phyloP scores from a whole-genome alignment of 192 early-diverging fungal genomes.

The Coemansia sp. region DNA sequence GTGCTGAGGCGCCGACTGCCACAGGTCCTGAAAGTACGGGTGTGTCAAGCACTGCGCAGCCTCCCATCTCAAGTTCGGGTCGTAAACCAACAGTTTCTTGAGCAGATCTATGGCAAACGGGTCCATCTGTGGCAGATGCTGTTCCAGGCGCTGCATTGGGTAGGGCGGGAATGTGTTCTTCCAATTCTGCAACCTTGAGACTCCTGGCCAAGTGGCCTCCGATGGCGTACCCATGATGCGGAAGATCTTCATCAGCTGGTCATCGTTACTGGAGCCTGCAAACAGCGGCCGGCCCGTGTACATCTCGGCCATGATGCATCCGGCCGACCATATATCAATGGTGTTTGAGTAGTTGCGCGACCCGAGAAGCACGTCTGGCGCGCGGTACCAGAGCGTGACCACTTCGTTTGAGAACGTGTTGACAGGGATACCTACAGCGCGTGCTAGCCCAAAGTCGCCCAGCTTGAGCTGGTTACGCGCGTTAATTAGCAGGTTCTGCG shows the following conservation, averaged over 20 bases:
- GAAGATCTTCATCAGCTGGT: slow-evolving; percentile 80
- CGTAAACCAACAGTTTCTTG: slow-evolving; percentile 72
- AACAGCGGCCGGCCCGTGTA: slow-evolving; percentile 77
- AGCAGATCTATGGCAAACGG: slow-evolving; percentile 69
- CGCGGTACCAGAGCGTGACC: slow-evolving; percentile 97
- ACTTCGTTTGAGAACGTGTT: slow-evolving; percentile 98
- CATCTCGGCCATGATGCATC: slow-evolving; percentile 98
- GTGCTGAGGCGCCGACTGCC: slow-evolving; percentile 39
- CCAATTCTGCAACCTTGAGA: slow-evolving; percentile 69
- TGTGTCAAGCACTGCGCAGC: slow-evolving; percentile 37
- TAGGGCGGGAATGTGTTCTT: slow-evolving; percentile 67
- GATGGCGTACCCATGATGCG: slow-evolving; percentile 77
- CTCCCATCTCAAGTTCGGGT: slow-evolving; percentile 57
- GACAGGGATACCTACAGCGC: slow-evolving; percentile 82
- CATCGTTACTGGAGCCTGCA: slow-evolving; percentile 78
- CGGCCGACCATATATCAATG: slow-evolving; percentile 97
- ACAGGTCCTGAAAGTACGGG: slow-evolving; percentile 49
- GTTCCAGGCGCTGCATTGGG: slow-evolving; percentile 62
- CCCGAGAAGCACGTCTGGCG: slow-evolving; percentile 95
- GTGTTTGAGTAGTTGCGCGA: slow-evolving; percentile 92
- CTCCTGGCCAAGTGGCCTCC: slow-evolving; percentile 73
- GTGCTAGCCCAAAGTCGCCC: slow-evolving; percentile 83
- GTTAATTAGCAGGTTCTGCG: slow-evolving; percentile 84
- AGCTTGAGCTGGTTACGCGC: slow-evolving; percentile 77
- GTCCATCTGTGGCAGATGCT: slow-evolving; percentile 75